Conservation (phyloP, 179 eudicot species). For the Camellia oleifera region DNA sequence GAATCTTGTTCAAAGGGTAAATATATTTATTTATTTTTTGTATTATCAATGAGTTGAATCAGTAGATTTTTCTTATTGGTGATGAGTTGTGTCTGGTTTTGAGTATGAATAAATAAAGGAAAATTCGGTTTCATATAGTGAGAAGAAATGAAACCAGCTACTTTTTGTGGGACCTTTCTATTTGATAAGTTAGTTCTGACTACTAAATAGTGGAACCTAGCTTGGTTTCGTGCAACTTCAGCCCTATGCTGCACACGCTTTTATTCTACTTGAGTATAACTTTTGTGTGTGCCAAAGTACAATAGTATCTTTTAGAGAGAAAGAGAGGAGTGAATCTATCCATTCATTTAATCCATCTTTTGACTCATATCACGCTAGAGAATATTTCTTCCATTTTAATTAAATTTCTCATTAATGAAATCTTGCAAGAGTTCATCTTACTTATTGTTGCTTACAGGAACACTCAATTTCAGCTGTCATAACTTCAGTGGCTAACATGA, state of each 20-base stretch:
- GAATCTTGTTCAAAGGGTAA: conserved; percentile 84
- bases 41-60: background rate
- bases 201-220: background rate
- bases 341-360: background rate
- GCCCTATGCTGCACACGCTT: background rate
- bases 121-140: conserved; percentile 5
- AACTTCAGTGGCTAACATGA: conserved; percentile 73
- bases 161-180: background rate
- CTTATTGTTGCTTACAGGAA: conserved; percentile 50
- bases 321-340: background rate
- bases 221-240: background rate
- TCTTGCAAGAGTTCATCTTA: conserved; percentile 7
- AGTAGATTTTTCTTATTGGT: background rate
- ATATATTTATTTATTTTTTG: conserved; percentile 4
- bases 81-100: background rate
- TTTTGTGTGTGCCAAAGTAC: background rate
- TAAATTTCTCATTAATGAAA: background rate
- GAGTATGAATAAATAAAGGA: background rate
- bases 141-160: background rate
- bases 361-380: background rate
- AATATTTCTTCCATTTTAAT: background rate
- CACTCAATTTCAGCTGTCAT: conserved; percentile 86
- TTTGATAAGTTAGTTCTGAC: too few species aligned
- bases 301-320: background rate
- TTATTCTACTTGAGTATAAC: background rate